Base-by-base conservation (phyloP, 257 asterid species). In the Salvia hispanica region DNA sequence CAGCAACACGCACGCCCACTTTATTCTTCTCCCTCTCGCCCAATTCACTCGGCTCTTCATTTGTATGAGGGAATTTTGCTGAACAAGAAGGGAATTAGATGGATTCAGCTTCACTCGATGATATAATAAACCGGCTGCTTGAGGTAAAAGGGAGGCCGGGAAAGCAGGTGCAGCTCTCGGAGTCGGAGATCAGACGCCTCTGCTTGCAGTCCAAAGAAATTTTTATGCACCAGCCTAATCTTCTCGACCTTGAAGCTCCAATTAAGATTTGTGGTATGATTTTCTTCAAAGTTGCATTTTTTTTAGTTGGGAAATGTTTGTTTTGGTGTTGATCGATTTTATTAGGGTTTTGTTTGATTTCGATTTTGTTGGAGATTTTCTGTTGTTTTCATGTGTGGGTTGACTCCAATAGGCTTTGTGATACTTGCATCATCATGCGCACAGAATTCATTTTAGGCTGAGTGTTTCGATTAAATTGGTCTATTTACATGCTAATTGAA, bases 231-330 rank as follows among this genome's bases (percentile, higher is more conserved):
- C 95, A 91, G 78, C 95, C 96, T 53, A 88, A 86, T 84, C 96
- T 91, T 65, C 96, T 91, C 46, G 95, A 91, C 73, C 87, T 91
- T 9, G 93, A 86, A 47, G 96, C 97, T 12, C 97, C 97, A 39
- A 85, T 91, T 80, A 91, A 85, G 91, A 91, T 91, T 77, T 88
- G 93, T 54, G 97, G 97, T 88, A 57, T 39, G 37, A 1, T 34
- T 66, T 73, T 42, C 31, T 51, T 45, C 3, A 3, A 25, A 25
- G 14, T 63, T n/a, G 46, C n/a, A 28, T 5, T 46, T 60, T 3
- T 15, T 44, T 42, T 7, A 46, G 10, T 5, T 52, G 9, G 44
- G 9, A 9, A 16, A 16, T 64, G 43, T 40, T 56, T 54, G 37
- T 15, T 37, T 16, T 75, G 37, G 56, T 36, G 47, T 59, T 9